Conservation (phyloP, 768 basidiomycete genomes). For the Panus rudis region DNA sequence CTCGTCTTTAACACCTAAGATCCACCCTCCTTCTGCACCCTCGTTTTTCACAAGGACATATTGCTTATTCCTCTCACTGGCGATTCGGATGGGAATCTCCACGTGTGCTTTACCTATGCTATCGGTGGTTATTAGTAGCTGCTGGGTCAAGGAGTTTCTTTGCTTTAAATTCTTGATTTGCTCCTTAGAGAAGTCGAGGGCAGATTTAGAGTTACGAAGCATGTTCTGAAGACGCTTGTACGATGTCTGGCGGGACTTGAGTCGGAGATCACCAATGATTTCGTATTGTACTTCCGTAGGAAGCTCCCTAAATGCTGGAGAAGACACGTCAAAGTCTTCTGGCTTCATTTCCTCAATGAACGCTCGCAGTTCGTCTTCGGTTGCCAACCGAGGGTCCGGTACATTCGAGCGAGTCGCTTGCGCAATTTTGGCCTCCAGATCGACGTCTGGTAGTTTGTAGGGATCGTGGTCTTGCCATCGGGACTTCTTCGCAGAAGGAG, state of each 20-base stretch:
- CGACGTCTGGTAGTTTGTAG: constrained; percentile 82
- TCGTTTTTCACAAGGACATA: constrained; percentile 95
- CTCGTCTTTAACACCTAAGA: constrained; percentile 83
- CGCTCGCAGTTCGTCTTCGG: constrained; percentile 85
- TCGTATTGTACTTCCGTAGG: constrained; percentile 98
- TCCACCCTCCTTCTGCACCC: constrained; percentile 85
- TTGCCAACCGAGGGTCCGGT: constrained; percentile 90
- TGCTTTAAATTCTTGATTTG: constrained; percentile 89
- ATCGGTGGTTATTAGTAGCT: constrained; percentile 86
- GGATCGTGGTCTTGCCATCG: constrained; percentile 81
- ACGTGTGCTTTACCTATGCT: constrained; percentile 86
- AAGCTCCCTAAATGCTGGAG: constrained; percentile 83
- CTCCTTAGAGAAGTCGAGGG: constrained; percentile 93
- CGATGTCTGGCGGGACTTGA: constrained; percentile 92
- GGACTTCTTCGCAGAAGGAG: constrained; percentile 51
- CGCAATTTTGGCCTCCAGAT: constrained; percentile 56
- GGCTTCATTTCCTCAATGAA: constrained; percentile 97
- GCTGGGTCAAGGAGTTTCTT: constrained; percentile 88
- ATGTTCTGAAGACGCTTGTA: constrained; percentile 88
- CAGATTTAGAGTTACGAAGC: constrained; percentile 69
- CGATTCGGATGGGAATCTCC: constrained; percentile 88
- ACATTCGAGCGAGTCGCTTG: constrained; percentile 51
- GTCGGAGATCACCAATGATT: constrained; percentile 90
- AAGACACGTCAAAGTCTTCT: constrained; percentile 89
- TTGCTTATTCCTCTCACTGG: constrained; percentile 89